Evolutionary conservation across 2,329 filamentous ascomycete species (phyloP).

Genomic region (Cordyceps javanica): DNA sequence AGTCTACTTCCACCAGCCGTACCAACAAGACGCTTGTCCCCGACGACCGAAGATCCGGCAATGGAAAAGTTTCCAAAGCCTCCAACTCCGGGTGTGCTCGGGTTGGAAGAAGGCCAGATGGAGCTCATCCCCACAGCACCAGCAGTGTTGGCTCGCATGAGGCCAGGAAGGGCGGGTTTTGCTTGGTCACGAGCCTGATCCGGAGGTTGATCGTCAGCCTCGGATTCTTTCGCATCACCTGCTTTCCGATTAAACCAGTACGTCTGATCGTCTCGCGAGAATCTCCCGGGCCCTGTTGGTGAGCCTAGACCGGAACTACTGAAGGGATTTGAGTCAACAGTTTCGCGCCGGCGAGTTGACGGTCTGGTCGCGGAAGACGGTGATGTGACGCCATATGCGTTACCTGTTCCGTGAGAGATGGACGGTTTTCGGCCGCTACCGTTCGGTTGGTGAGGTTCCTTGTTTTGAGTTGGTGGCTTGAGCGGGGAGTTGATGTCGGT

Average conservation of each 20-base stretch:
- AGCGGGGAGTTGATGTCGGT: slow-evolving; percentile 89
- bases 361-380: slow-evolving; percentile 67
- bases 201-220: slow-evolving; percentile 23
- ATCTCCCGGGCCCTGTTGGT: slow-evolving; percentile 53
- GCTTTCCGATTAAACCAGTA: slow-evolving; percentile 53
- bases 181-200: slow-evolving; percentile 24
- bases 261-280: slow-evolving; percentile 55
- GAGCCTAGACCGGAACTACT: slow-evolving; percentile 49
- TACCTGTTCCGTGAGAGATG: slow-evolving; percentile 62
- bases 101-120: slow-evolving; percentile 42
- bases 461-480: slow-evolving; percentile 76
- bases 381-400: slow-evolving; percentile 64
- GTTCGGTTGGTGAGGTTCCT: slow-evolving; percentile 52
- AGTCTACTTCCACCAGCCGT: slow-evolving; percentile 73
- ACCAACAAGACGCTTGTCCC: slow-evolving; percentile 70
- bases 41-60: slow-evolving; percentile 45
- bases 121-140: slow-evolving; percentile 39
- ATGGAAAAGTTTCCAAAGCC: slow-evolving; percentile 89
- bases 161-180: slow-evolving; percentile 35
- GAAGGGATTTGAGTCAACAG: slow-evolving; percentile 61
- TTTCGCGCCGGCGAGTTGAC: slow-evolving; percentile 75
- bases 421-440: slow-evolving; percentile 74
- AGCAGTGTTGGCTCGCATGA: slow-evolving; percentile 50
- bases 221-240: slow-evolving; percentile 47
- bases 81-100: slow-evolving; percentile 61